Evolutionary conservation across 2,329 filamentous ascomycete species (phyloP), one percentile per base, ranked within the genome.

Genomic region (Phialemonium atrogriseum): DNA sequence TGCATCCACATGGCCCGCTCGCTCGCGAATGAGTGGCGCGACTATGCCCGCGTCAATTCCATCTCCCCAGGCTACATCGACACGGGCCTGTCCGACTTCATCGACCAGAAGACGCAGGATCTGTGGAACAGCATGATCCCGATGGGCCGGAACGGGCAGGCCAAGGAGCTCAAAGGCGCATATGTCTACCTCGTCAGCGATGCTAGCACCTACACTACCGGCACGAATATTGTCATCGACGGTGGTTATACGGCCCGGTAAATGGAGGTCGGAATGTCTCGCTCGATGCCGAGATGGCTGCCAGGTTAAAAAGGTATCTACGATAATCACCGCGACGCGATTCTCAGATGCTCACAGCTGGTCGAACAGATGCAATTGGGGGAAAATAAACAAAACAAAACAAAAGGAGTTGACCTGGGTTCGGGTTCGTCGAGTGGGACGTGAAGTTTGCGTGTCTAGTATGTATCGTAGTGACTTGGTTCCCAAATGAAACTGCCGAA

Each of bases 181-280:
- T 89, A 81, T 52, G 64, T 88, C 31, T 88, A 85, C 57, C 67
- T 89, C 23, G 74, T 81, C 20, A 80, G 73, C 29, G 82, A 88
- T 52, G 83, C 83, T 5, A 76, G 77, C 36, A 77, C 73, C 24
- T 88, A 85, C 57, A 84, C 78, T 5, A 87, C 83, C 10, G 84
- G 74, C 4, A 64, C 72, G 3, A 79, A 84, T 50, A 66, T 87
- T 25, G 58, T 84, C 36, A 73, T 85, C 37, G 82, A 87, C 52
- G 82, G 81, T 41, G 80, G 79, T 24, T 84, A 84, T 14, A 29
- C 21, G 10, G 22, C 19, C 28, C 28, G 28, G 28, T 30, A 30
- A 13, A 30, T 6, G 12, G n/a, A 15, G 25, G 25, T 5, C 7
- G 25, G 25, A 15, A 27, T n/a, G n/a, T n/a, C n/a, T n/a, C n/a